Evolutionary conservation across 495 filamentous ascomycete species (phyloP).

Genomic region (Podospora anserina): DNA sequence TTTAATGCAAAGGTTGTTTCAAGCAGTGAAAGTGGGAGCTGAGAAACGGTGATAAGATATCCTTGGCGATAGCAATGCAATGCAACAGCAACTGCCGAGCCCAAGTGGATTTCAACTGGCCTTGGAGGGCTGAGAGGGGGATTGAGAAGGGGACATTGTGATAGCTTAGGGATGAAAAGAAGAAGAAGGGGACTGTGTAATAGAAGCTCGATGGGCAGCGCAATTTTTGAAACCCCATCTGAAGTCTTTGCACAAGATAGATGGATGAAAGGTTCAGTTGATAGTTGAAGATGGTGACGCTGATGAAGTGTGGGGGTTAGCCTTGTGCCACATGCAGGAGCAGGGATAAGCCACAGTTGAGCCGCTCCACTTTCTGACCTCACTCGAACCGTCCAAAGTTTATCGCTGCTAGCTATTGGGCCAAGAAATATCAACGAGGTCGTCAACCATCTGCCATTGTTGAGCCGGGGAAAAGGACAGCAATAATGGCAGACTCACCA

Average conservation of each 20-base stretch:
- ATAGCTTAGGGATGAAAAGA: not conserved
- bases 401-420: not conserved
- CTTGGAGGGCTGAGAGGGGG: not conserved
- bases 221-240: not conserved
- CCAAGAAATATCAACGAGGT: not conserved
- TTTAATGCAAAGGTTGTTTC: not conserved
- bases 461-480: not conserved
- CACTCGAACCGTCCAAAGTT: not conserved
- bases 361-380: not conserved
- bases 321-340: not conserved
- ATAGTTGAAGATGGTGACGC: not conserved
- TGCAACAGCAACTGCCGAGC: not conserved
- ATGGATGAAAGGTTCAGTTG: not conserved
- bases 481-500: slow-evolving; percentile 30
- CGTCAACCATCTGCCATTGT: not conserved
- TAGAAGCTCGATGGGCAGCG: not conserved
- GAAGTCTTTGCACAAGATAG: not conserved
- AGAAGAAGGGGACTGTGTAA: not conserved
- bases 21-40: not conserved
- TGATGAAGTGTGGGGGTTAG: not conserved
- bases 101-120: not conserved
- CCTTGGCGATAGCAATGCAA: not conserved
- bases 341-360: not conserved
- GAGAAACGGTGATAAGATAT: not conserved
- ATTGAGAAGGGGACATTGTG: not conserved